A percentile compares a stretch with the other conserved stretches of the same genome.
Conservation (phyloP, 306 rosid species). For the Phaseolus lunatus region DNA sequence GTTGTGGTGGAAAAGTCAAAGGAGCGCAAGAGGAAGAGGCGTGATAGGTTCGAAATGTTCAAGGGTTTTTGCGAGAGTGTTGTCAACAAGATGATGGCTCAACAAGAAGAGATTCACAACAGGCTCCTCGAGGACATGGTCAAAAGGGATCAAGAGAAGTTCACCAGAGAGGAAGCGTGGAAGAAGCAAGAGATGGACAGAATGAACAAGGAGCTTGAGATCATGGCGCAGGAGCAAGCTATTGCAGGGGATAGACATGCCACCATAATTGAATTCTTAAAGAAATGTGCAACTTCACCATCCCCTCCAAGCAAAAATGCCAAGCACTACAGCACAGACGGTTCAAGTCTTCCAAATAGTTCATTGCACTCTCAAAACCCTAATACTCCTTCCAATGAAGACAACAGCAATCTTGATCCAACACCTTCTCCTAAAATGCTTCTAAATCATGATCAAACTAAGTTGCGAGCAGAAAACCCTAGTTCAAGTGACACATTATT, state of each 20-base stretch:
- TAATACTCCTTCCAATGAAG: conserved; percentile 26
- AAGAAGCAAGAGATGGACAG: conserved; percentile 76
- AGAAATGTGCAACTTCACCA: conserved; percentile 49
- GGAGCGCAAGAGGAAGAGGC: conserved; percentile 53
- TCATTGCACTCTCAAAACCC: conserved; percentile 47
- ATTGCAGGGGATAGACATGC: conserved; percentile 72
- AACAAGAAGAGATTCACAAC: conserved; percentile 79
- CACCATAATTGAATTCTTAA: conserved; percentile 66
- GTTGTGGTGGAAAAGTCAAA: conserved; percentile 28
- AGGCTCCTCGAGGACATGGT: conserved; percentile 76
- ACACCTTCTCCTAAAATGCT: conserved; percentile 30
- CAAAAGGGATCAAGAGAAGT: conserved; percentile 73
- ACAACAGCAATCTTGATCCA: conserved; percentile 9
- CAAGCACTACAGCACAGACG: conserved; percentile 10
- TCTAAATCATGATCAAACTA: conserved; percentile 37
- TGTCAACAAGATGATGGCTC: conserved; percentile 75
- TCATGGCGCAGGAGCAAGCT: conserved; percentile 73
- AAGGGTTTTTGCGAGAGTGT: conserved; percentile 73
- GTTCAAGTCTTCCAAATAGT: conserved; percentile 14
- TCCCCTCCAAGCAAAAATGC: neutral
- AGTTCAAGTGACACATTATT: conserved; percentile 41
- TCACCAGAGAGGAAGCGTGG: conserved; percentile 78
- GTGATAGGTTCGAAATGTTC: conserved; percentile 61
- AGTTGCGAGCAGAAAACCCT: conserved; percentile 55
- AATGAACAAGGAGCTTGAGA: conserved; percentile 79